Evolutionary conservation across 129 eudicot genomes (phyloP).

Genomic region (Escallonia herrerae): DNA sequence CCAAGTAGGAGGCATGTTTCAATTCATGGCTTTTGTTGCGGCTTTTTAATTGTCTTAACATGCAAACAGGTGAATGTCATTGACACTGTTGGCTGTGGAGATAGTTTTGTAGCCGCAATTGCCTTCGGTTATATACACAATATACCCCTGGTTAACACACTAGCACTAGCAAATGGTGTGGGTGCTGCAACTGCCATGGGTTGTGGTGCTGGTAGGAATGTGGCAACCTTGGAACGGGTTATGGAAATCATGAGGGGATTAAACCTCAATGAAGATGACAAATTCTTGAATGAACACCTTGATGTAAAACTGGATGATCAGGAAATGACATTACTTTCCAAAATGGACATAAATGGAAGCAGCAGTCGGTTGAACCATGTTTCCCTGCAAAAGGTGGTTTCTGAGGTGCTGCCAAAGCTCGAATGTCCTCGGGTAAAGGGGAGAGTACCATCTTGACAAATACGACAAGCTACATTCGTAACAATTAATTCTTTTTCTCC

Average conservation of each 20-base stretch:
- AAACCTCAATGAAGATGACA: conserved; percentile 59
- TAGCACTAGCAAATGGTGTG: conserved; percentile 88
- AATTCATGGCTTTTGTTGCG: too few species aligned
- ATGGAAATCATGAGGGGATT: conserved; percentile 42
- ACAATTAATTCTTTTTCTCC: too few species aligned
- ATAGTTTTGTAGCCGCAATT: conserved; percentile 89
- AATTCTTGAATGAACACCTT: conserved; percentile 55
- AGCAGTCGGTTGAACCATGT: conserved; percentile 26
- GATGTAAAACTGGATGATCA: conserved; percentile 18
- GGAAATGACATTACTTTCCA: conserved; percentile 56
- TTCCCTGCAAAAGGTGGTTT: conserved; percentile 49
- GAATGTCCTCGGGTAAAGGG: conserved; percentile 33
- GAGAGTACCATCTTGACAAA: conserved; percentile 34
- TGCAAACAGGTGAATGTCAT: conserved; percentile 66
- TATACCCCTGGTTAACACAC: conserved; percentile 57
- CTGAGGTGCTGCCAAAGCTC: conserved; percentile 54
- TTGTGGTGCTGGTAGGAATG: conserved; percentile 96
- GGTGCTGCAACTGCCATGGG: conserved; percentile 99
- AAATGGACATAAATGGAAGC: conserved; percentile 31
- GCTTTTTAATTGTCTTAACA: not conserved
- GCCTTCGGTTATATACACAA: conserved; percentile 82
- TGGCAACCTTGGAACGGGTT: conserved; percentile 55
- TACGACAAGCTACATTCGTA: not conserved
- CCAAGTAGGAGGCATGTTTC: too few species aligned
- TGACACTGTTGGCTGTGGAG: conserved; percentile 99